These are phyloP conservation scores for Acanthamoeba divionensis DNA, from an alignment of 208 protist genomes.

Conservation along the genomic window DNA sequence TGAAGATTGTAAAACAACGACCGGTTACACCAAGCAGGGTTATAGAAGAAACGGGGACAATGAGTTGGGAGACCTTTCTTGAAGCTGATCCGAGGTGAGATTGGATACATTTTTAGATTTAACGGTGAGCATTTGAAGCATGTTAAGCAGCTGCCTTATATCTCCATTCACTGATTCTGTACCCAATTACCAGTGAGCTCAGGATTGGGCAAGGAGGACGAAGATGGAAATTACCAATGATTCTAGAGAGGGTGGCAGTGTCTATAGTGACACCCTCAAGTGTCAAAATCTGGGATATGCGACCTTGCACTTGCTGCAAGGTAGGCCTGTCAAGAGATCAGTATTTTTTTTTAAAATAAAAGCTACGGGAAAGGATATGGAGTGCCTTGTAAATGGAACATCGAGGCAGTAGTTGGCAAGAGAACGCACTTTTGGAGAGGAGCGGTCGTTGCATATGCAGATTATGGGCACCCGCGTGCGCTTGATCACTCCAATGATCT, in stretches of 20 bases:
- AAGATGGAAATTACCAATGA: background rate
- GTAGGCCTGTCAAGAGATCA: background rate
- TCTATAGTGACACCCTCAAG: background rate
- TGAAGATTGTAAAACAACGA: background rate
- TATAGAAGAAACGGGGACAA: background rate
- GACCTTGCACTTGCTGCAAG: background rate
- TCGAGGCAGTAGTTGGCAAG: slow-evolving; percentile 94
- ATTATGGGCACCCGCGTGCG: slow-evolving; percentile 92
- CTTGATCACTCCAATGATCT: slow-evolving; percentile 61
- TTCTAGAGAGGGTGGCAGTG: background rate
- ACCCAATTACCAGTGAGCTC: slow-evolving; percentile 85
- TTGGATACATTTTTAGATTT: slow-evolving; percentile 25
- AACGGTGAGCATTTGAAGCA: slow-evolving; percentile 87
- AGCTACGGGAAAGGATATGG: slow-evolving; percentile 52
- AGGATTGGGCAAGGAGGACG: slow-evolving; percentile 79
- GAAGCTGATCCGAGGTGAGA: slow-evolving; percentile 76
- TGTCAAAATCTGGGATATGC: slow-evolving; percentile 1
- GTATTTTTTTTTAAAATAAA: too few relatives aligned
- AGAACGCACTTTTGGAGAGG: slow-evolving; percentile 88
- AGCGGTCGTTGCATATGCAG: slow-evolving; percentile 98
- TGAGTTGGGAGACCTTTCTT: slow-evolving; percentile 64
- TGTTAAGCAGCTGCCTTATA: slow-evolving; percentile 94
- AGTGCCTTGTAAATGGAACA: slow-evolving; percentile 86
- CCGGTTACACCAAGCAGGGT: background rate
- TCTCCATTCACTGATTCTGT: slow-evolving; percentile 87